A percentile compares a stretch with the other conserved stretches of the same genome.
Evolutionary conservation across 177 flowering plant genomes (phyloP).

Genomic region (Vitis hybrid): DNA sequence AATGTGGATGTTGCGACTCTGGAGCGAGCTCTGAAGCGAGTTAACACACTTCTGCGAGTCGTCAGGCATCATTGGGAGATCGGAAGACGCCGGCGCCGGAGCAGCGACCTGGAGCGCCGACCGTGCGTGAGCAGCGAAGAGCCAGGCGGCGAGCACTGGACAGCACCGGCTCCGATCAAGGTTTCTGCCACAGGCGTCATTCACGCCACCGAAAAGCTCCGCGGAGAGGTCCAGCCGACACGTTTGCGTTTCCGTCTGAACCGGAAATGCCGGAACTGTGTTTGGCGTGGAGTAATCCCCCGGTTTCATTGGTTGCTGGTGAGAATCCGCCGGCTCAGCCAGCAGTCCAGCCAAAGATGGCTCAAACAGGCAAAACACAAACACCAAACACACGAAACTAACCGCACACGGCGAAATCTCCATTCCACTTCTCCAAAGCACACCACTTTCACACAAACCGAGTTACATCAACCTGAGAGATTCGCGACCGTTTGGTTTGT

Average conservation of each 20-base stretch:
- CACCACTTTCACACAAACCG: too few relatives aligned
- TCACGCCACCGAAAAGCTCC: slow-evolving; percentile 97
- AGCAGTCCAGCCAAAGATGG: slow-evolving; percentile 31
- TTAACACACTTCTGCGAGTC: slow-evolving; percentile 95
- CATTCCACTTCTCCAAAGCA: neutral
- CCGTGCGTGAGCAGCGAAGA: slow-evolving; percentile 92
- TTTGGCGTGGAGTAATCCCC: slow-evolving; percentile 46
- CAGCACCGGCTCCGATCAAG: slow-evolving; percentile 98
- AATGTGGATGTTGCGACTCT: slow-evolving; percentile 59
- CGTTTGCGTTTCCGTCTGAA: slow-evolving; percentile 54
- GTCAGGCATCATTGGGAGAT: slow-evolving; percentile 90
- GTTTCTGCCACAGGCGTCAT: slow-evolving; percentile 69
- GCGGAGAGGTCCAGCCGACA: slow-evolving; percentile 92
- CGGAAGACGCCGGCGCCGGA: slow-evolving; percentile 38
- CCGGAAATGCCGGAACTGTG: slow-evolving; percentile 88
- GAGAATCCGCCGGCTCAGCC: slow-evolving; percentile 35
- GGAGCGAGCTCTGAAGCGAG: slow-evolving; percentile 73
- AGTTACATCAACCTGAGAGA: neutral
- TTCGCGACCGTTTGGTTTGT: neutral
- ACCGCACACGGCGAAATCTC: slow-evolving; percentile 5
- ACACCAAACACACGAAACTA: neutral
- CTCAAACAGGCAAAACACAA: neutral
- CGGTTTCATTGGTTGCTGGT: slow-evolving; percentile 49
- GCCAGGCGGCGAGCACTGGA: slow-evolving; percentile 98
- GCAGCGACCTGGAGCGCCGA: slow-evolving; percentile 65